Percentiles rank a stretch among this genome's conserved stretches.
Conservation (phyloP, 2,329 filamentous ascomycete genomes). For the Hawksworthiomyces lignivorus region DNA sequence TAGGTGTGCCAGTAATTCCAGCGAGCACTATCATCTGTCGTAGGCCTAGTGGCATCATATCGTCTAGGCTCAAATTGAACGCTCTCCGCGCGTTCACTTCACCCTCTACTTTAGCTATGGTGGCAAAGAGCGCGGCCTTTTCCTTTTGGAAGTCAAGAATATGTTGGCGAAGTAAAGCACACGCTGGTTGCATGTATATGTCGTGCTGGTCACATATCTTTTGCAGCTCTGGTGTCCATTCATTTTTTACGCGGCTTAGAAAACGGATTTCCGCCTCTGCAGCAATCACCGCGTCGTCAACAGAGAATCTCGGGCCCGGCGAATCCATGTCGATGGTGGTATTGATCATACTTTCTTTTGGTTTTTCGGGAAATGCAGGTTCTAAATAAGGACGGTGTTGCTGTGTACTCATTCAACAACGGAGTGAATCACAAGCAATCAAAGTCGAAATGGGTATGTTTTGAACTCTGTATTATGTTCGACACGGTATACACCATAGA, state of each 20-base stretch:
- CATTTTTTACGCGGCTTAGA: background rate
- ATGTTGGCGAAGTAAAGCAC: background rate
- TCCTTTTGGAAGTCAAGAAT: slow-evolving; percentile 3
- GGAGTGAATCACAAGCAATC: no score
- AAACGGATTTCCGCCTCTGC: no score
- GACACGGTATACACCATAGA: no score
- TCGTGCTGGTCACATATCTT: background rate
- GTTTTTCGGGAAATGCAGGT: no score
- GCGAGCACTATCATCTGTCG: background rate
- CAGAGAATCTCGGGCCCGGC: no score
- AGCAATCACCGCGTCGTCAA: no score
- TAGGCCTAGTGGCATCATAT: background rate
- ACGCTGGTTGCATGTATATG: background rate
- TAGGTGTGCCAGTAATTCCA: background rate
- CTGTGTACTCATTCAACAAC: no score
- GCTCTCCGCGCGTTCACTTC: background rate
- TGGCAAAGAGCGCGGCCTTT: background rate
- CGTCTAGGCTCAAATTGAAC: background rate
- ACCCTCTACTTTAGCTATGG: background rate
- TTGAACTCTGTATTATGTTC: no score
- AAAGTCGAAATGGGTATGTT: no score
- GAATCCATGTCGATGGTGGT: no score
- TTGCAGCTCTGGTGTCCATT: background rate
- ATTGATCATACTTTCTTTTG: no score
- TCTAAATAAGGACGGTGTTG: no score